Evolutionary conservation across 2,329 filamentous ascomycete genomes (phyloP), one percentile per base, ranked within the genome.

Genomic region (Ilyonectria robusta): DNA sequence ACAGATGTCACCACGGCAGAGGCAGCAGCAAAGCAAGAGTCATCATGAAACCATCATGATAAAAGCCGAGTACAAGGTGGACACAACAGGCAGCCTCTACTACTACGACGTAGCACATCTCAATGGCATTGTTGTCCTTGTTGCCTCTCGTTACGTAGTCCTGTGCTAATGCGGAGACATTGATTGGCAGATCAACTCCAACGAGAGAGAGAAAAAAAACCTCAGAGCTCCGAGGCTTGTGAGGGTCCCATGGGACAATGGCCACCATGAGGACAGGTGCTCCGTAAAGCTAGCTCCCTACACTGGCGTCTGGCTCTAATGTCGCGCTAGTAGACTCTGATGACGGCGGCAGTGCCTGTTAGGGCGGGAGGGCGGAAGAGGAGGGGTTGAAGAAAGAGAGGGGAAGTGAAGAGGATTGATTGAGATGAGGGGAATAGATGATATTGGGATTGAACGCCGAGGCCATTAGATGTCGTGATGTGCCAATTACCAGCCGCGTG

Each of bases 331-430:
- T 42, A 58, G 60, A 53, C 51, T 57, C 26, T 59, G 64, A 76
- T 76, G 74, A 76, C 74, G 74, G 74, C 74, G 74, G 74, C 68
- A 71, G 70, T 65, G 73, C 67, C 48, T 68, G 59, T 68, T 65
- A 56, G 55, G 55, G 67, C 53, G 65, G 58, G 67, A 65, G 60
- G 55, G 59, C 46, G 47, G 35, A 40, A 53, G 66, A 59, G 65
- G 67, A 69, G 70, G 73, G 73, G 65, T 37, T 55, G 23, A 21
- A 11, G 26, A 35, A 37, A 23, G 35, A 35, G 55, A 44, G 31
- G 50, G 26, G 37, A 29, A 53, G 23, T 31, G n/a, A 46, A 21
- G n/a, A 56, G 40, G 62, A 50, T 54, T 62, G 11, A 59, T 50
- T 50, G 37, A 44, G 42, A 57, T 37, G 13, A 23, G 26, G 3